Conservation (phyloP, 2,329 filamentous ascomycete species). For the Colletotrichum cordylinicola region DNA sequence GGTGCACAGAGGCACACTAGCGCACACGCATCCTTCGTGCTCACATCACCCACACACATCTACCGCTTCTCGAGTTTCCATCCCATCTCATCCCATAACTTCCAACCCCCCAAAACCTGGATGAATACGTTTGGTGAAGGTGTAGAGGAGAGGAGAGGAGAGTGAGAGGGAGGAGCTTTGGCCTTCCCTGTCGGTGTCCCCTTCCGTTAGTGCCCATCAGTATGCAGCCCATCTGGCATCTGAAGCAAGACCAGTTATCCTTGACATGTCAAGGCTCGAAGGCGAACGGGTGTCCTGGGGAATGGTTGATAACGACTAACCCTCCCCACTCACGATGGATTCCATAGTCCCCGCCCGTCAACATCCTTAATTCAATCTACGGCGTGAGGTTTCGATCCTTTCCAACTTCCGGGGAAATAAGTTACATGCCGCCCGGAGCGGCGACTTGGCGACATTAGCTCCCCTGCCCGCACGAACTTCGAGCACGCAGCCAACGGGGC, state of each 20-base stretch:
- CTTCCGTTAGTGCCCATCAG: neutral
- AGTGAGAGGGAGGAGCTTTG: neutral
- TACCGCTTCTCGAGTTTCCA: neutral
- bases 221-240: neutral
- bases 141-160: neutral
- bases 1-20: neutral
- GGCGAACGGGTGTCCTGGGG: neutral
- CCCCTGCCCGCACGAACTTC: neutral
- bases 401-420: neutral
- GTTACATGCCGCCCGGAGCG: neutral
- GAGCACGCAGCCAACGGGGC: neutral
- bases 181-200: neutral
- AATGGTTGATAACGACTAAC: conserved; percentile 9
- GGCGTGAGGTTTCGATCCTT: neutral
- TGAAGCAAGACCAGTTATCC: conserved; percentile 9
- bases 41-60: neutral
- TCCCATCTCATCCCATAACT: neutral
- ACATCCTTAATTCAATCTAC: neutral
- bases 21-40: neutral
- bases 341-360: neutral
- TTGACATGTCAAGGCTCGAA: conserved; percentile 4
- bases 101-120: neutral
- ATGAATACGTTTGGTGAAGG: neutral
- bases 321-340: neutral
- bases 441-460: neutral